phyloP scores from a whole-genome alignment of 176 grass and related monocot species.

The Urochloa ruziziensis region DNA sequence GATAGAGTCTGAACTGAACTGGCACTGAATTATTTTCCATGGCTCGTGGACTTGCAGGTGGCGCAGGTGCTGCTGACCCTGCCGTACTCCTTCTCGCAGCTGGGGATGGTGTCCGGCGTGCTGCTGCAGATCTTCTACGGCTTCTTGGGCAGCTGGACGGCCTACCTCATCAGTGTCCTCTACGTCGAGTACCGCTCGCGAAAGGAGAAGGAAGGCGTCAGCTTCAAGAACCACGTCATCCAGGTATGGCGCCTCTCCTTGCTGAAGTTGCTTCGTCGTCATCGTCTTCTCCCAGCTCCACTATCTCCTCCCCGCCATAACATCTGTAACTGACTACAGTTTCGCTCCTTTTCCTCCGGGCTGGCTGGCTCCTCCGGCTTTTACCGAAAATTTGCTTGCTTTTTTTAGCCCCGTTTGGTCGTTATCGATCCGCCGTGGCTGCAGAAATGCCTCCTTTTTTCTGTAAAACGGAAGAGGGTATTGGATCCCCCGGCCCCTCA shows the following conservation, averaged over 20 bases:
- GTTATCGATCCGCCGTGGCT: constrained; percentile 30
- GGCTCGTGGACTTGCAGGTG: constrained; percentile 36
- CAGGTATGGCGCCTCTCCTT: constrained; percentile 29
- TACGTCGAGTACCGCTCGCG: constrained; percentile 73
- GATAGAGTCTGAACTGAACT: neutral
- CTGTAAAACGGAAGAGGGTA: neutral
- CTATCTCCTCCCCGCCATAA: neutral
- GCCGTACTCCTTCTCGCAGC: constrained; percentile 76
- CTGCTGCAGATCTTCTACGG: constrained; percentile 73
- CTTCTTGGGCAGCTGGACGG: constrained; percentile 71
- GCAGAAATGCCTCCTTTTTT: constrained; percentile 36
- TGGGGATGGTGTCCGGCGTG: constrained; percentile 69
- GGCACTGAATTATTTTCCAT: neutral
- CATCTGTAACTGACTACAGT: constrained; percentile 30
- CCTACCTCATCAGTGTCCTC: constrained; percentile 79
- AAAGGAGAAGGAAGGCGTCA: constrained; percentile 70
- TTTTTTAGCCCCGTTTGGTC: constrained; percentile 21
- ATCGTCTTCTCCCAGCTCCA: neutral
- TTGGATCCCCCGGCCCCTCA: constrained; percentile 23
- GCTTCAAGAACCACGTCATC: constrained; percentile 77
- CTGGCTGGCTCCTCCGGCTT: neutral
- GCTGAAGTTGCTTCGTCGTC: neutral
- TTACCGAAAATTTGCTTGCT: neutral
- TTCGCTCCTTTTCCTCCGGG: neutral
- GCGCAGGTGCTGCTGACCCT: constrained; percentile 74